These are phyloP conservation scores for Agaricus blazei DNA, from an alignment of 768 basidiomycete genomes.

Conservation along the genomic window DNA sequence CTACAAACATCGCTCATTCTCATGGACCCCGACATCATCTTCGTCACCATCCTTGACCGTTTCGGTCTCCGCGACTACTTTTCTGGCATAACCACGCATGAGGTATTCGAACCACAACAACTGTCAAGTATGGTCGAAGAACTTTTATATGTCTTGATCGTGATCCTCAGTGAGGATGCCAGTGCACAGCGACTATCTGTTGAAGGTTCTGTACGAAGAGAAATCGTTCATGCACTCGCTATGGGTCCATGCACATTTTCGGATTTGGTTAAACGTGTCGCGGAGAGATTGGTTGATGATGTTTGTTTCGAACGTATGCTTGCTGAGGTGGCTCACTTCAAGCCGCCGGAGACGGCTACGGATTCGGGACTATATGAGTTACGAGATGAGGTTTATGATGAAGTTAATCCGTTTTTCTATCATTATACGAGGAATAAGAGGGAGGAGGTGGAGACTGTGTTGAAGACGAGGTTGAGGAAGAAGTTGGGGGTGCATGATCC, in stretches of 20 bases:
- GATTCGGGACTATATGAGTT: slow-evolving; percentile 89
- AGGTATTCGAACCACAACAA: slow-evolving; percentile 64
- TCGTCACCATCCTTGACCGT: slow-evolving; percentile 86
- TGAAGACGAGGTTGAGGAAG: slow-evolving; percentile 65
- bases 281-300: slow-evolving; percentile 85
- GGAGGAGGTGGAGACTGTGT: slow-evolving; percentile 80
- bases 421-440: slow-evolving; percentile 93
- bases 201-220: slow-evolving; percentile 62
- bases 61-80: slow-evolving; percentile 83
- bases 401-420: slow-evolving; percentile 94
- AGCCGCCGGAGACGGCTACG: slow-evolving; percentile 67
- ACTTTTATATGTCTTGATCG: slow-evolving; percentile 81
- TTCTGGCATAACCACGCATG: slow-evolving; percentile 54
- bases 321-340: slow-evolving; percentile 74
- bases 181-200: slow-evolving; percentile 67
- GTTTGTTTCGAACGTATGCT: slow-evolving; percentile 77
- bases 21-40: slow-evolving; percentile 71
- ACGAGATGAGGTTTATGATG: slow-evolving; percentile 73
- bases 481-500: slow-evolving; percentile 49
- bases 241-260: slow-evolving; percentile 86
- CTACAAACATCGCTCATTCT: slow-evolving; percentile 81
- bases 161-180: slow-evolving; percentile 77
- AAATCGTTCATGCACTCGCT: slow-evolving; percentile 87
- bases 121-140: slow-evolving; percentile 89
- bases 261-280: slow-evolving; percentile 85